Conservation (phyloP, 225 moss, liverwort and hornwort genomes). For the Ulota crispa region DNA sequence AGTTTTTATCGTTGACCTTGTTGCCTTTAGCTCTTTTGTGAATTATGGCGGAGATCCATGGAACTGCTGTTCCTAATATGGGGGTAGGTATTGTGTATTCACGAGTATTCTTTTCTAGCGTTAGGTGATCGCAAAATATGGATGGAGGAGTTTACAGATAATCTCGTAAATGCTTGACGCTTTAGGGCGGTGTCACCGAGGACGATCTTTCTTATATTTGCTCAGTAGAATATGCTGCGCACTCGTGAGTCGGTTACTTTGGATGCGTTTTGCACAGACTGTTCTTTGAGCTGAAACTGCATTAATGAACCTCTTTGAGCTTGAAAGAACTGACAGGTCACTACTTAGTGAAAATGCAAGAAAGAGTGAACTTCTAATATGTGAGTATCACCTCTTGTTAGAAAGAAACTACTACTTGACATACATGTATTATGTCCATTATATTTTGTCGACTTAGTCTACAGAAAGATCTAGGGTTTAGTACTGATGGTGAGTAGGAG, state of each 20-base stretch:
- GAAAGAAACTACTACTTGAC: no score
- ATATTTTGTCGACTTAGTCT: not conserved
- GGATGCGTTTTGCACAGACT: not conserved
- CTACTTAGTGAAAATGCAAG: not conserved
- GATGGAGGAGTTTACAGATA: not conserved
- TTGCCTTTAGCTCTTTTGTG: no score
- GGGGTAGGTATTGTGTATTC: not conserved
- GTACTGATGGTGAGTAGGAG: not conserved
- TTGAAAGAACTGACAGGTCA: not conserved
- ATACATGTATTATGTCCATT: no score
- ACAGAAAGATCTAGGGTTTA: not conserved
- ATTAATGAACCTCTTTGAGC: not conserved
- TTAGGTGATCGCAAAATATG: not conserved
- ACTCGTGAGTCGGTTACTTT: not conserved
- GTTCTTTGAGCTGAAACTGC: conserved; percentile 4
- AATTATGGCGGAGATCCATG: not conserved
- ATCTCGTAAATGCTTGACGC: not conserved
- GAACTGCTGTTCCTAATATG: not conserved
- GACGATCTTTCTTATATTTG: not conserved
- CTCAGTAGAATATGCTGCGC: not conserved
- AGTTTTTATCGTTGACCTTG: not conserved
- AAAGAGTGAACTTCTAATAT: not conserved
- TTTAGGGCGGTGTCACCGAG: not conserved
- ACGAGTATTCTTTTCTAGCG: not conserved
- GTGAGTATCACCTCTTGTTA: not conserved